Base-by-base conservation (phyloP, 495 filamentous ascomycete species). In the Tuber indicum region DNA sequence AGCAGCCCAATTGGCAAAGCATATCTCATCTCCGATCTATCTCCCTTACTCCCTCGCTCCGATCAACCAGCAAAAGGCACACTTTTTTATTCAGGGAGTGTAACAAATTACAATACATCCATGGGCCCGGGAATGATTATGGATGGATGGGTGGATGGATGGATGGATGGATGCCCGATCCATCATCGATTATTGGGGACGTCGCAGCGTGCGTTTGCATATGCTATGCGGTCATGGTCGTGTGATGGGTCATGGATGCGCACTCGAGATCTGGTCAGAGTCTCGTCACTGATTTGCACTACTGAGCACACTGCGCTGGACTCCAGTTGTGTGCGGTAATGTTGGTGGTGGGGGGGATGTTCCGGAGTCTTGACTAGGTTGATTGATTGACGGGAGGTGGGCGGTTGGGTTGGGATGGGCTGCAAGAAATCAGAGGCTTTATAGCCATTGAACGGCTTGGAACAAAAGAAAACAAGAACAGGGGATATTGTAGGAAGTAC, bases 121-220 rank as follows among this genome's bases (percentile, higher is more conserved):
- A 66, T 36, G 58, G 26, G 58, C 58, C 26, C 58, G 58, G 58
- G 14, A 36, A 66, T 66, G 58, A 26, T n/a, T 7, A n/a, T n/a
- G 19, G 47, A 52, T 52, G 47, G 23, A 21, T 66, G 52, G 23
- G 26, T 17, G 58, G 26, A 5, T 66, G 52, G 23, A 62, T 17
- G 58, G 26, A 5, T 62, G n/a, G 58, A 32, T 66, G 14, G 26
- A 66, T 66, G 58, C 32, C 58, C 58, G 58, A 66, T 66, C 16
- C 58, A 66, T 66, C 58, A 66, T 66, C 58, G 58, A 66, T 66
- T 36, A 66, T 66, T 14, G 58, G 58, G 58, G 58, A 66, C 58
- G 58, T 66, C 17, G 58, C 58, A 66, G 58, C 16, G n/a, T 36
- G 58, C 58, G 26, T 66, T 66, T 66, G 58, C 58, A 66, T 36